Percentiles rank a stretch among this genome's conserved stretches.
These are phyloP conservation scores for Clonostachys rosea DNA, from an alignment of 2,329 filamentous ascomycete genomes.

Conservation along the genomic window DNA sequence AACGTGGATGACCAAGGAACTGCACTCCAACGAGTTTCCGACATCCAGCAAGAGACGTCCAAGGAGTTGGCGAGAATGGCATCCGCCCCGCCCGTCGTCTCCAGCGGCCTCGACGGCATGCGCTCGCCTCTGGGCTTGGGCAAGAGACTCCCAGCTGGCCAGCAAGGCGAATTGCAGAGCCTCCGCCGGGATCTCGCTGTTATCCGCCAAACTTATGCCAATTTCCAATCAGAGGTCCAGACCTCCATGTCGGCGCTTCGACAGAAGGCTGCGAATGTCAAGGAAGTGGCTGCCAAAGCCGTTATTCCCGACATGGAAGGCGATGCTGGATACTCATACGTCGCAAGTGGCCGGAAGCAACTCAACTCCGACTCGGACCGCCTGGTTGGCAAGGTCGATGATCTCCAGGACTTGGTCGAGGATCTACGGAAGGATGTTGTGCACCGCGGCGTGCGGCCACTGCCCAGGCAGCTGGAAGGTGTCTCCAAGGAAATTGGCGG, in stretches of 20 bases:
- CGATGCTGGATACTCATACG: conserved; percentile 78
- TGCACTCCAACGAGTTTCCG: conserved; percentile 80
- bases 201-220: conserved; percentile 87
- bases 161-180: conserved; percentile 74
- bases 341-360: conserved; percentile 81
- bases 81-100: conserved; percentile 34
- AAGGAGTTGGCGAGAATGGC: conserved; percentile 73
- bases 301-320: conserved; percentile 68
- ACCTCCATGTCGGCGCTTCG: conserved; percentile 82
- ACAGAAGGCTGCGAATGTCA: conserved; percentile 76
- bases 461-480: conserved; percentile 82
- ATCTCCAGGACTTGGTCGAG: conserved; percentile 94
- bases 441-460: conserved; percentile 80
- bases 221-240: conserved; percentile 83
- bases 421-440: conserved; percentile 98
- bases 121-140: conserved; percentile 23
- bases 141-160: conserved; percentile 48
- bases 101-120: conserved; percentile 36
- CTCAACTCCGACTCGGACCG: conserved; percentile 84
- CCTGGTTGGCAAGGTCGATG: conserved; percentile 88
- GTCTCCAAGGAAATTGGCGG: conserved; percentile 84
- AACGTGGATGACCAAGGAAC: conserved; percentile 79
- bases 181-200: conserved; percentile 86
- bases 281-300: conserved; percentile 67
- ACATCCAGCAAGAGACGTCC: conserved; percentile 83